A percentile compares a stretch with the other conserved stretches of the same genome.
These are phyloP conservation scores for Pythium brassicae DNA, from an alignment of 352 stramenopile species.

Conservation along the genomic window DNA sequence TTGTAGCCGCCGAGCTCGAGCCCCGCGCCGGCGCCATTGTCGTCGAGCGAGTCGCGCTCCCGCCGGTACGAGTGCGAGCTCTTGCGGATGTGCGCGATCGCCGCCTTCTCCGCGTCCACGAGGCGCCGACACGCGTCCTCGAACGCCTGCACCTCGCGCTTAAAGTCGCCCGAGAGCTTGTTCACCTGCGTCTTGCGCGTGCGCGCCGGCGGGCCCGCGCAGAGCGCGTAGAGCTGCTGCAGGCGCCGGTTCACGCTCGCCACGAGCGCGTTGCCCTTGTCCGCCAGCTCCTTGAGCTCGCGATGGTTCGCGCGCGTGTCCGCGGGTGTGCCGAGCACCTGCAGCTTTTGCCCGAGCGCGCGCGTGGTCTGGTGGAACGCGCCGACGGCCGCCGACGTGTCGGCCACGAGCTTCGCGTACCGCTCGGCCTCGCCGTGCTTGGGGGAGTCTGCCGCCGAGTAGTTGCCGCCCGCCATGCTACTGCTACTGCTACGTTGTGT, in stretches of 20 bases:
- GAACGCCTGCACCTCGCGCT: constrained; percentile 56
- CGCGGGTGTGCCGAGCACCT: constrained; percentile 48
- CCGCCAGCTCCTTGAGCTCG: constrained; percentile 53
- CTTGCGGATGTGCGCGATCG: constrained; percentile 45
- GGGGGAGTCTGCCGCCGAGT: constrained; percentile 48
- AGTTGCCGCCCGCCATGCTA: constrained; percentile 20
- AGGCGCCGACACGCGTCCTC: constrained; percentile 49
- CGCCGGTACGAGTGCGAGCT: constrained; percentile 46
- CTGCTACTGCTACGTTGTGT: no score
- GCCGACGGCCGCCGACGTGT: constrained; percentile 53
- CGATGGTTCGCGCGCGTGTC: constrained; percentile 59
- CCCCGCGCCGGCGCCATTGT: constrained; percentile 8
- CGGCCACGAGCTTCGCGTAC: constrained; percentile 45
- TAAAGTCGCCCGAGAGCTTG: constrained; percentile 61
- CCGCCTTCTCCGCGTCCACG: constrained; percentile 35
- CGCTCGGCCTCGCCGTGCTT: constrained; percentile 42
- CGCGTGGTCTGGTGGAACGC: constrained; percentile 58
- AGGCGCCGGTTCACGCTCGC: constrained; percentile 51
- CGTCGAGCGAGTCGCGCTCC: constrained; percentile 23
- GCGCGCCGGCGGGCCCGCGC: constrained; percentile 24
- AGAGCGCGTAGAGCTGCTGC: constrained; percentile 32
- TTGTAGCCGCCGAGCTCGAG: constrained; percentile 52
- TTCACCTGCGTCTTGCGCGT: constrained; percentile 48
- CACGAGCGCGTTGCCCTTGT: constrained; percentile 58
- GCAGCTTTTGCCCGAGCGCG: constrained; percentile 56